phyloP scores from a whole-genome alignment of 768 basidiomycete species.

The Kwoniella sp. region DNA sequence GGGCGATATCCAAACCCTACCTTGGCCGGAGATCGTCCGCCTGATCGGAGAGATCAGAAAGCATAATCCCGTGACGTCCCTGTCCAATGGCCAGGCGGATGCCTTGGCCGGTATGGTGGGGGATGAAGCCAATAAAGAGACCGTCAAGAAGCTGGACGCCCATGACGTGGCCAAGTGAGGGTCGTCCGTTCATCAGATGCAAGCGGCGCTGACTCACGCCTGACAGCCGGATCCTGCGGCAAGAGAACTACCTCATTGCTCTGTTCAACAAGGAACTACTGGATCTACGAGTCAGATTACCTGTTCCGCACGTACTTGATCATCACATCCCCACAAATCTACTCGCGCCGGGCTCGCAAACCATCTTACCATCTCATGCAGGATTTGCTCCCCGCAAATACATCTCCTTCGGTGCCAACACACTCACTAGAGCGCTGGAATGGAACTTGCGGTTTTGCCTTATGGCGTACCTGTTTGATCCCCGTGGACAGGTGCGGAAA shows the following conservation, averaged over 20 bases:
- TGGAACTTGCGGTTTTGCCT: conserved; percentile 97
- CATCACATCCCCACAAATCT: conserved; percentile 27
- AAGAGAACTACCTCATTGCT: conserved; percentile 97
- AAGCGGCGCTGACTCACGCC: not conserved
- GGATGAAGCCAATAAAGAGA: conserved; percentile 52
- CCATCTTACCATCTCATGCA: conserved; percentile 6
- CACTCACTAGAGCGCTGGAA: conserved; percentile 83
- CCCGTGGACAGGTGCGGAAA: conserved; percentile 81
- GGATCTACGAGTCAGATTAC: conserved; percentile 78
- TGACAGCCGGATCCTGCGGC: conserved; percentile 80
- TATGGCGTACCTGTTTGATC: conserved; percentile 90
- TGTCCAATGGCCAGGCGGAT: conserved; percentile 49
- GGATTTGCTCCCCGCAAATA: conserved; percentile 58
- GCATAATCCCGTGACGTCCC: conserved; percentile 84
- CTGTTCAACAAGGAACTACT: conserved; percentile 95
- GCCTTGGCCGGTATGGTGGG: conserved; percentile 55
- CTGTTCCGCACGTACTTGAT: conserved; percentile 45
- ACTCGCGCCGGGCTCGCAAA: conserved; percentile 27
- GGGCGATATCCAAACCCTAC: conserved; percentile 96
- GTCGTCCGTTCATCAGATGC: not conserved
- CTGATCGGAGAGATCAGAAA: conserved; percentile 85
- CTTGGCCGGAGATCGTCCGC: conserved; percentile 91
- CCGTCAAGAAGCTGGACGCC: conserved; percentile 74
- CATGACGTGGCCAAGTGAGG: conserved; percentile 85
- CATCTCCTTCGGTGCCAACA: conserved; percentile 56